Percentiles rank a stretch among this genome's conserved stretches.
phyloP scores from a whole-genome alignment of 495 filamentous ascomycete species.

The Xylaria telfairii region DNA sequence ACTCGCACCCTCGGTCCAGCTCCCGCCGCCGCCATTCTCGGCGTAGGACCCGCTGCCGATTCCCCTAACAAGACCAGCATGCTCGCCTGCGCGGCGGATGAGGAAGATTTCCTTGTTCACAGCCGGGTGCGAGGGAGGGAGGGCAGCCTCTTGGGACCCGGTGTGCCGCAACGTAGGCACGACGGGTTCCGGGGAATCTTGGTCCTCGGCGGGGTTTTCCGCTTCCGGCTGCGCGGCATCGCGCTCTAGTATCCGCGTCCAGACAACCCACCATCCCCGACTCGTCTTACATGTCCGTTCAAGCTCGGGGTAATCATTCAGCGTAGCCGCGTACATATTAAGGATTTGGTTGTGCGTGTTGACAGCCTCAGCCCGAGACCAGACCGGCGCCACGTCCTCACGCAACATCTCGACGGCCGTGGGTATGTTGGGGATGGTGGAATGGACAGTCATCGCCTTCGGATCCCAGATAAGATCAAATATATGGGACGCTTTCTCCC shows the following conservation, averaged over 20 bases:
- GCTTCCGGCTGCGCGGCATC: slow-evolving; percentile 24
- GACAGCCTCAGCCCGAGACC: slow-evolving; percentile 88
- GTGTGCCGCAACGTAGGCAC: slow-evolving; percentile 31
- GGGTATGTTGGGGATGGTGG: slow-evolving; percentile 91
- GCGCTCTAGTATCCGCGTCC: slow-evolving; percentile 72
- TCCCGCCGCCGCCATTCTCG: slow-evolving; percentile 39
- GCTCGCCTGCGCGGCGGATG: slow-evolving; percentile 77
- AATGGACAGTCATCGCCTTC: slow-evolving; percentile 73
- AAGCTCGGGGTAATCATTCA: slow-evolving; percentile 62
- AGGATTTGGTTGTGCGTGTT: slow-evolving; percentile 88
- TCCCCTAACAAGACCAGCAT: slow-evolving; percentile 44
- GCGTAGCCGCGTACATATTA: slow-evolving; percentile 71
- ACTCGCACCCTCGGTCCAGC: slow-evolving; percentile 65
- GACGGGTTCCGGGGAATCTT: slow-evolving; percentile 24
- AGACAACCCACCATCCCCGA: slow-evolving; percentile 96
- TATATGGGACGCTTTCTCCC: slow-evolving; percentile 58
- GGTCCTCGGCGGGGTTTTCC: slow-evolving; percentile 6
- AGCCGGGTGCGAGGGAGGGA: slow-evolving; percentile 30
- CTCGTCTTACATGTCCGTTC: slow-evolving; percentile 92
- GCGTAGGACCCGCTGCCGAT: slow-evolving; percentile 49
- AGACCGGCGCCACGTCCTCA: slow-evolving; percentile 45
- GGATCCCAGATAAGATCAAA: slow-evolving; percentile 91
- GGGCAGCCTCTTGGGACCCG: slow-evolving; percentile 32
- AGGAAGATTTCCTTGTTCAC: slow-evolving; percentile 77
- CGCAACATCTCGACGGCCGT: slow-evolving; percentile 50